Percentiles rank a stretch among this genome's conserved stretches.
Conservation (phyloP, 495 filamentous ascomycete species). For the Astrothelium subdiscretum region DNA sequence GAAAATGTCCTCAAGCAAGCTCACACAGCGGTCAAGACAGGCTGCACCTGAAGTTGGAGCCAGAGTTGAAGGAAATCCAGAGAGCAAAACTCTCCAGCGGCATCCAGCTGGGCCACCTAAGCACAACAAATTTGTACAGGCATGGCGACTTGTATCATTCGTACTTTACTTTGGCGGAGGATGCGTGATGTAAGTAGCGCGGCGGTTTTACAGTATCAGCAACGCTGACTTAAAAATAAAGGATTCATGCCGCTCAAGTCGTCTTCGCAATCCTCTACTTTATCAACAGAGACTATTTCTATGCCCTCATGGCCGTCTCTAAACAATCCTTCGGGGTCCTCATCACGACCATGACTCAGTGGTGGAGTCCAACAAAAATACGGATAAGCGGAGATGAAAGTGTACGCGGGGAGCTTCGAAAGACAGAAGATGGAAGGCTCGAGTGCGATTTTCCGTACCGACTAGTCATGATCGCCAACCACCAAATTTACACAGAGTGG, state of each 20-base stretch:
- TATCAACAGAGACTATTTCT: constrained; percentile 56
- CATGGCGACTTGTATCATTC: constrained; percentile 52
- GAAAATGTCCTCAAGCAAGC: not conserved
- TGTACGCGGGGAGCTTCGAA: constrained; percentile 54
- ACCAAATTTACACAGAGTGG: constrained; percentile 85
- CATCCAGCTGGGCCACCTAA: constrained; percentile 57
- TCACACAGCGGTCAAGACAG: not conserved
- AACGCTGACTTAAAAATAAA: constrained; percentile 9
- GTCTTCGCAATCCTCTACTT: constrained; percentile 60
- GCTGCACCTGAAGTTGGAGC: not conserved
- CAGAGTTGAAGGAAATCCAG: not conserved
- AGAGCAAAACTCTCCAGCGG: not conserved
- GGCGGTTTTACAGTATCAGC: constrained; percentile 24
- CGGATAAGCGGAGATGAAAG: constrained; percentile 66
- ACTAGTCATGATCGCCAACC: constrained; percentile 71
- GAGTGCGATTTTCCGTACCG: constrained; percentile 64
- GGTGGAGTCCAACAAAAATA: constrained; percentile 68
- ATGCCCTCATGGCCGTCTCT: constrained; percentile 65
- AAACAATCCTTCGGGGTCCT: constrained; percentile 66
- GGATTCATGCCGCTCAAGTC: constrained; percentile 53
- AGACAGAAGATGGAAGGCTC: constrained; percentile 54
- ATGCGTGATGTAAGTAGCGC: constrained; percentile 19
- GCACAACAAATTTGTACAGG: constrained; percentile 53
- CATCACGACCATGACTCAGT: constrained; percentile 64
- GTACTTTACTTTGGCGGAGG: constrained; percentile 45